Conservation (phyloP, 148 eudicot genomes). For the Chenopodium berlandieri region DNA sequence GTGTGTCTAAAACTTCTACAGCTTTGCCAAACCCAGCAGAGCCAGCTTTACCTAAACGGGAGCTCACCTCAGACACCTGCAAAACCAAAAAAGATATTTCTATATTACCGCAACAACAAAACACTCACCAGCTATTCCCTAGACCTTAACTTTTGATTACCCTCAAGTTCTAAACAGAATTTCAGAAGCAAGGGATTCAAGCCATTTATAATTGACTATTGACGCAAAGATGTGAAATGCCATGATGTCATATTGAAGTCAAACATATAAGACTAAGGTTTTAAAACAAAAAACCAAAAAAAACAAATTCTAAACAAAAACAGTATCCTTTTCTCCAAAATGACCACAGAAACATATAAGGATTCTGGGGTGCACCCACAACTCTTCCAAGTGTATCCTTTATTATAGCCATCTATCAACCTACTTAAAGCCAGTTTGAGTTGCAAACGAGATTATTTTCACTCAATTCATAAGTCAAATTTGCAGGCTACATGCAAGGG, state of each 20-base stretch:
- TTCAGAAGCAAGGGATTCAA: background rate
- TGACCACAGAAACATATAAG: background rate
- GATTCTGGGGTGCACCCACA: background rate
- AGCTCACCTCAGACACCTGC: constrained; percentile 89
- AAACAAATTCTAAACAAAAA: background rate
- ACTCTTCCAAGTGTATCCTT: background rate
- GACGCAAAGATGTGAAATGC: background rate
- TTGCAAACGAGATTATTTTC: background rate
- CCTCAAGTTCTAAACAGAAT: background rate
- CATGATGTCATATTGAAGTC: background rate
- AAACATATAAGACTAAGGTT: background rate
- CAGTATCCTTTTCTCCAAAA: background rate
- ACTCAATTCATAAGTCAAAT: background rate
- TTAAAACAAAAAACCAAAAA: no score
- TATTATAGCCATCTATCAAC: background rate
- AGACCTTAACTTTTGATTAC: background rate
- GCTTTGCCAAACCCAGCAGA: constrained; percentile 87
- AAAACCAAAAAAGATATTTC: background rate
- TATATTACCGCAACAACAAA: background rate
- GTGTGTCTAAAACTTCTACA: constrained; percentile 91
- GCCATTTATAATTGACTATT: background rate
- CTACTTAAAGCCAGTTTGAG: background rate
- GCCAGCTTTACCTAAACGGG: constrained; percentile 86
- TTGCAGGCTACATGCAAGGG: background rate
- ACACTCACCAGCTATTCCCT: constrained; percentile 6